Percentiles rank a stretch among this genome's conserved stretches.
These are phyloP conservation scores for Cryoendolithus antarcticus DNA, from an alignment of 2,329 filamentous ascomycete genomes.

Conservation along the genomic window DNA sequence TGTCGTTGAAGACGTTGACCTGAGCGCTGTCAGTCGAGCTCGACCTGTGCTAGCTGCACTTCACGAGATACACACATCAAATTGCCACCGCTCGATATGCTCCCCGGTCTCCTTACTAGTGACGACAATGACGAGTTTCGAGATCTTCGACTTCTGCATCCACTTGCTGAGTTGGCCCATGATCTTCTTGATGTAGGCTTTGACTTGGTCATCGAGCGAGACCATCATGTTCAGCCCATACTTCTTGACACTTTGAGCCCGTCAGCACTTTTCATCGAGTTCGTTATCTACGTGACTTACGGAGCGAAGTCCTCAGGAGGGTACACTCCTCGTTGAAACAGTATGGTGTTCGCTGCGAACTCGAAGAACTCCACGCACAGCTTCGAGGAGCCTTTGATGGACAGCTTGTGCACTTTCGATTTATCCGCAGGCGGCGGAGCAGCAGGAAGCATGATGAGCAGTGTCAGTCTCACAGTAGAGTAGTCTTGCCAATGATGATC, in stretches of 20 bases:
- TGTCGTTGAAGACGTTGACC: slow-evolving; percentile 22
- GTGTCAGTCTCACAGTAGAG: no score
- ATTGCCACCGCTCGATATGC: slow-evolving; percentile 95
- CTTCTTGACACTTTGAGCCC: slow-evolving; percentile 66
- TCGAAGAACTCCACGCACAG: slow-evolving; percentile 97
- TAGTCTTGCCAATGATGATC: no score
- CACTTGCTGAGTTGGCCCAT: slow-evolving; percentile 96
- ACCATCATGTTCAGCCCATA: slow-evolving; percentile 99
- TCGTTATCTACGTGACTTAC: slow-evolving; percentile 36
- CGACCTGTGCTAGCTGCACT: no score
- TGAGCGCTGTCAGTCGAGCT: slow-evolving; percentile 1
- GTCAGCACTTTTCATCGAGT: slow-evolving; percentile 8
- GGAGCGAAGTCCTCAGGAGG: slow-evolving; percentile 94
- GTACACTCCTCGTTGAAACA: slow-evolving; percentile 79
- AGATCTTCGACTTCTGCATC: slow-evolving; percentile 96
- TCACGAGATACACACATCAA: slow-evolving; percentile 50
- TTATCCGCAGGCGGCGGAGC: slow-evolving; percentile 33
- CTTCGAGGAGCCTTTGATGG: slow-evolving; percentile 74
- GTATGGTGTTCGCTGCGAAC: slow-evolving; percentile 94
- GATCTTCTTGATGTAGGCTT: slow-evolving; percentile 98
- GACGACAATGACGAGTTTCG: slow-evolving; percentile 90
- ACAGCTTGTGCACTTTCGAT: slow-evolving; percentile 88
- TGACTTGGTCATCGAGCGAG: slow-evolving; percentile 92
- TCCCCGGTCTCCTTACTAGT: slow-evolving; percentile 95
- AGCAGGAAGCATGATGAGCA: no score